A percentile compares a stretch with the other conserved stretches of the same genome.
Conservation (phyloP, 345 rosid genomes). For the Brassica rapa region DNA sequence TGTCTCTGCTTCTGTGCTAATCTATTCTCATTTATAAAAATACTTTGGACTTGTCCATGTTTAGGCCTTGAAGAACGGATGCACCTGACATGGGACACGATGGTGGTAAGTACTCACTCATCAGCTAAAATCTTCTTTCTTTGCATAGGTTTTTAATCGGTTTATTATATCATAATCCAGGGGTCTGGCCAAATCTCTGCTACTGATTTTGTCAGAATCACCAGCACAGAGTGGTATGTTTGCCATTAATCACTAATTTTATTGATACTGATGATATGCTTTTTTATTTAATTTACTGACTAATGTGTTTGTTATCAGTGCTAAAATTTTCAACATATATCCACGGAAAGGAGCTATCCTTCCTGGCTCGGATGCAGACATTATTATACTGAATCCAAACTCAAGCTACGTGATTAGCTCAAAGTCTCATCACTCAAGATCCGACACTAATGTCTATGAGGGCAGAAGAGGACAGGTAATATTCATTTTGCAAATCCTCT, state of each 20-base stretch:
- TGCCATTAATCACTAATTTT: background rate
- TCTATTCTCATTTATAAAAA: background rate
- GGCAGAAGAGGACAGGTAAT: slow-evolving; percentile 81
- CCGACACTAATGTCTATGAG: slow-evolving; percentile 86
- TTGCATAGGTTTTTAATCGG: background rate
- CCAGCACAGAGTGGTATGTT: slow-evolving; percentile 83
- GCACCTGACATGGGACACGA: slow-evolving; percentile 92
- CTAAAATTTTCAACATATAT: slow-evolving; percentile 86
- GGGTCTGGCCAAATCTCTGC: slow-evolving; percentile 76
- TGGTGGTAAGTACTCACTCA: slow-evolving; percentile 75
- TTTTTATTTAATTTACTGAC: background rate
- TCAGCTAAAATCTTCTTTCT: background rate
- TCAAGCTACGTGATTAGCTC: slow-evolving; percentile 71
- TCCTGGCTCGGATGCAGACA: slow-evolving; percentile 67
- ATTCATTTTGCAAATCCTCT: background rate
- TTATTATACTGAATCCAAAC: slow-evolving; percentile 85
- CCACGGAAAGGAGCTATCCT: slow-evolving; percentile 95
- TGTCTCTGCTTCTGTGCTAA: background rate
- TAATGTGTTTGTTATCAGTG: slow-evolving; percentile 48
- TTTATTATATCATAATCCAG: slow-evolving; percentile 41
- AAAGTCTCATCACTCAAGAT: slow-evolving; percentile 78
- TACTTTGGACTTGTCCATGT: slow-evolving; percentile 15
- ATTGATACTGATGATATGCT: background rate
- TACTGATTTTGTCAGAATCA: slow-evolving; percentile 68
- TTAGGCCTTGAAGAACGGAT: slow-evolving; percentile 96